Evolutionary conservation across 495 filamentous ascomycete species (phyloP).

Genomic region (Penicillium canariense): DNA sequence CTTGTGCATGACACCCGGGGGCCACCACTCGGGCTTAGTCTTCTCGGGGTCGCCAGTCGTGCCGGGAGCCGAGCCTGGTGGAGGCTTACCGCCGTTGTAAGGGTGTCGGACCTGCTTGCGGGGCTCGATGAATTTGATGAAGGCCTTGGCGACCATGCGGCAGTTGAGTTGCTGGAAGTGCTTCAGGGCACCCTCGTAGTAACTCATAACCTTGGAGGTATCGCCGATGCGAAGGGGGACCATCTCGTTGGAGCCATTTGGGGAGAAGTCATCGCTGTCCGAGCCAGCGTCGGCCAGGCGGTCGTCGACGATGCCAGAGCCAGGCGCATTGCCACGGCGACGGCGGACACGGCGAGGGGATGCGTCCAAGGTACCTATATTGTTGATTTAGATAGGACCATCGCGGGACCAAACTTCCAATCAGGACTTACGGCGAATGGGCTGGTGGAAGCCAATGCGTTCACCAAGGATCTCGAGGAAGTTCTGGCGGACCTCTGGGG

Average conservation of each 20-base stretch:
- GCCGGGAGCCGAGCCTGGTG: conserved; percentile 36
- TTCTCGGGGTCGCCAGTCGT: conserved; percentile 48
- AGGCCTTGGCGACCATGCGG: conserved; percentile 68
- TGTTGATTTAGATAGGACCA: background rate
- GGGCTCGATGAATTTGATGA: conserved; percentile 77
- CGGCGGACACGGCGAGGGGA: conserved; percentile 36
- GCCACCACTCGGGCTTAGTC: conserved; percentile 82
- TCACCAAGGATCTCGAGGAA: conserved; percentile 40
- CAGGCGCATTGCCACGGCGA: conserved; percentile 28
- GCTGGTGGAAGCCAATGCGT: conserved; percentile 32
- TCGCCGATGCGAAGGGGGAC: conserved; percentile 42
- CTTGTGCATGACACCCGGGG: conserved; percentile 60
- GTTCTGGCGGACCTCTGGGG: conserved; percentile 35
- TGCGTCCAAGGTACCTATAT: conserved; percentile 15
- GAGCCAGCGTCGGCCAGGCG: conserved; percentile 26
- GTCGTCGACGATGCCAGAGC: conserved; percentile 16
- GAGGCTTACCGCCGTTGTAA: conserved; percentile 62
- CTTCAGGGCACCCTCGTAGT: conserved; percentile 53
- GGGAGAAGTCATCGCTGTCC: conserved; percentile 26
- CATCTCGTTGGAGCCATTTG: conserved; percentile 32
- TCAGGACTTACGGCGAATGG: conserved; percentile 30
- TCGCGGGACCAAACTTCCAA: background rate
- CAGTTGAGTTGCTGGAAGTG: conserved; percentile 72
- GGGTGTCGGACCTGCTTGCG: conserved; percentile 67
- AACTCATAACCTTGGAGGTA: conserved; percentile 32